Evolutionary conservation across 1,284 basidiomycete genomes (phyloP), one percentile per base, ranked within the genome.

Genomic region (Bjerkandera adusta): DNA sequence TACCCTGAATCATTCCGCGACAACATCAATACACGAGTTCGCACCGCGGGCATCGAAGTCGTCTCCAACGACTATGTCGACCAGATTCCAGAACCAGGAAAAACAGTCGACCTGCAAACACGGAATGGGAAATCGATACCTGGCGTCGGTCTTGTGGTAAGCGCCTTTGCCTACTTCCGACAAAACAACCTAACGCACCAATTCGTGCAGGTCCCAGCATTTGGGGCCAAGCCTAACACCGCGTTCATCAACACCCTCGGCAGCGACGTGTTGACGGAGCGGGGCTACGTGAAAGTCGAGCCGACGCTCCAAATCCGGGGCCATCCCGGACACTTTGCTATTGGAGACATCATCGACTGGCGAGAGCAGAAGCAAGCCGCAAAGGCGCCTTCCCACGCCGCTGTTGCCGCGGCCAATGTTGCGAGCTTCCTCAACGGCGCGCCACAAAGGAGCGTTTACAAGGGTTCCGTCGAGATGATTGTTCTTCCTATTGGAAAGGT

Each of bases 401-500:
- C 56, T 0, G 62, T 80, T 26, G 66, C 75, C 30, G 65, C 60
- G 2, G 58, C 69, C 25, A 85, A 84, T 50, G 55, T 81, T n/a
- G 36, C 72, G 2, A 65, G 67, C n/a, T 62, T 72, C 51, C 63
- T 79, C 35, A 57, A 57, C 3, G 71, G 70, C 21, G 58, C 58
- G 13, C 49, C 58, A 7, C 49, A 59, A 1, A 58, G 66, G 50
- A 71, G 69, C 51, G 56, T 57, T 12, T 85, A 86, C 62, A 72
- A 74, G 44, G 77, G 79, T 13, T 63, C 64, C 16, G 47, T 58
- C 0, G 82, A 85, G 60, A 50, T 77, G 48, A 80, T 85, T 37
- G 33, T 76, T 18, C 57, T 85, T 45, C 79, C 81, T 7, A 72
- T 77, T 47, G 83, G 83, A 45, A 79, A 69, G 73, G 83, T 83